Percentiles rank a stretch among this genome's conserved stretches.
Conservation (phyloP, 495 filamentous ascomycete genomes). For the Oidiodendron maius region DNA sequence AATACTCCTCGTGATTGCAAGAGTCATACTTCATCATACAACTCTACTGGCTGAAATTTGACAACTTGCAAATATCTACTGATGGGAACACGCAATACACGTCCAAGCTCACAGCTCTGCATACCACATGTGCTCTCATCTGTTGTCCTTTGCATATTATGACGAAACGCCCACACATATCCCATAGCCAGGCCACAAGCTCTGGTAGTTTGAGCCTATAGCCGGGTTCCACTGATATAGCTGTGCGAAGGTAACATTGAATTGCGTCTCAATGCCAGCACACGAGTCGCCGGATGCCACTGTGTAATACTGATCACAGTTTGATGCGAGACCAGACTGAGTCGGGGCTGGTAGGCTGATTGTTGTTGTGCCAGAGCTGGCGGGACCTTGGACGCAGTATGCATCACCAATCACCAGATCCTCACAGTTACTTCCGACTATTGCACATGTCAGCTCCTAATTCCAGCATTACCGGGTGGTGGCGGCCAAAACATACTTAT, state of each 20-base stretch:
- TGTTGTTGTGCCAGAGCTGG: background rate
- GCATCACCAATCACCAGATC: background rate
- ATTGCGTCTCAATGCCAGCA: background rate
- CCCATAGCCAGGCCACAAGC: background rate
- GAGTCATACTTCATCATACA: too few species aligned
- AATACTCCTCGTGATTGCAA: too few species aligned
- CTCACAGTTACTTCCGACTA: background rate
- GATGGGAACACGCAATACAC: too few species aligned
- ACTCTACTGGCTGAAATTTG: too few species aligned
- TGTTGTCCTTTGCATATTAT: too few species aligned
- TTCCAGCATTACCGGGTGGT: too few species aligned
- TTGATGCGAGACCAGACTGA: background rate
- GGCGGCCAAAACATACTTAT: background rate
- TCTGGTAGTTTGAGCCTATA: background rate
- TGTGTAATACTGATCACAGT: background rate
- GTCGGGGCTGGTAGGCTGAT: background rate
- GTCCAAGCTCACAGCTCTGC: too few species aligned
- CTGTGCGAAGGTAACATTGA: conserved; percentile 1
- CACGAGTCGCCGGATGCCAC: background rate
- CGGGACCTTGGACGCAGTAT: background rate
- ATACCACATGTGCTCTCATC: too few species aligned
- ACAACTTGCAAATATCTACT: too few species aligned
- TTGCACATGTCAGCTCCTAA: too few species aligned
- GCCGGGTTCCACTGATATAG: background rate
- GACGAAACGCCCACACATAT: background rate